Percentiles rank a stretch among this genome's conserved stretches.
phyloP scores from a whole-genome alignment of 1,139 yeast genomes.

The Kurtzmaniella quercitrusa region DNA sequence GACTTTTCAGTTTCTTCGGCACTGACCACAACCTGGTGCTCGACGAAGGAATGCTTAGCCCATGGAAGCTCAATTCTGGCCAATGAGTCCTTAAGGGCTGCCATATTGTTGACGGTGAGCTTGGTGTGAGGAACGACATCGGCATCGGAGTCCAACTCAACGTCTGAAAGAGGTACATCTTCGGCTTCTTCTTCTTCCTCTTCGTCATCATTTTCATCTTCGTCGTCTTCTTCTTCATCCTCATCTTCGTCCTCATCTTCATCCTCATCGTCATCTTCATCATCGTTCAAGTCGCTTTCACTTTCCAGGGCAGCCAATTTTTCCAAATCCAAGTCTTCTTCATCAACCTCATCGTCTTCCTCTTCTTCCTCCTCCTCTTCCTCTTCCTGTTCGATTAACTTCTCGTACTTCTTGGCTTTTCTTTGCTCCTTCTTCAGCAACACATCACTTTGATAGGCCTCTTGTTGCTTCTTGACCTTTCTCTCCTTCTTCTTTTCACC shows the following conservation, averaged over 20 bases:
- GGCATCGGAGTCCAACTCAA: conserved; percentile 79
- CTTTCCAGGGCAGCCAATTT: conserved; percentile 53
- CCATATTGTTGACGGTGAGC: conserved; percentile 69
- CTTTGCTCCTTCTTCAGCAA: conserved; percentile 65
- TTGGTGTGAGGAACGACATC: conserved; percentile 89
- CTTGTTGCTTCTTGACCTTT: conserved; percentile 17
- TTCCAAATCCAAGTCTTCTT: conserved; percentile 46
- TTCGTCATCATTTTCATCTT: conserved; percentile 42
- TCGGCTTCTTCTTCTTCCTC: conserved; percentile 48
- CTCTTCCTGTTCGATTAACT: conserved; percentile 17
- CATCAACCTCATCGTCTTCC: conserved; percentile 24
- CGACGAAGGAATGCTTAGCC: conserved; percentile 68
- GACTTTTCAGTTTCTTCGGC: conserved; percentile 55
- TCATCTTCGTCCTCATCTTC: conserved; percentile 38
- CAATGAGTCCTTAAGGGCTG: conserved; percentile 65
- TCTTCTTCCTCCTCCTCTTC: conserved; percentile 21
- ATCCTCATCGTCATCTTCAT: conserved; percentile 34
- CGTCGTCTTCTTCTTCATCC: conserved; percentile 43
- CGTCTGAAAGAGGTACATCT: conserved; percentile 74
- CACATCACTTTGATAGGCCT: conserved; percentile 42
- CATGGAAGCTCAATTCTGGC: conserved; percentile 71
- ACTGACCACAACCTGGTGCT: conserved; percentile 74
- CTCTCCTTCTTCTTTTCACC: conserved; percentile 14
- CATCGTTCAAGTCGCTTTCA: conserved; percentile 38
- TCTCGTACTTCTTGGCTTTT: conserved; percentile 50